Evolutionary conservation across 768 basidiomycete species (phyloP).

Genomic region (Boletus edulis): DNA sequence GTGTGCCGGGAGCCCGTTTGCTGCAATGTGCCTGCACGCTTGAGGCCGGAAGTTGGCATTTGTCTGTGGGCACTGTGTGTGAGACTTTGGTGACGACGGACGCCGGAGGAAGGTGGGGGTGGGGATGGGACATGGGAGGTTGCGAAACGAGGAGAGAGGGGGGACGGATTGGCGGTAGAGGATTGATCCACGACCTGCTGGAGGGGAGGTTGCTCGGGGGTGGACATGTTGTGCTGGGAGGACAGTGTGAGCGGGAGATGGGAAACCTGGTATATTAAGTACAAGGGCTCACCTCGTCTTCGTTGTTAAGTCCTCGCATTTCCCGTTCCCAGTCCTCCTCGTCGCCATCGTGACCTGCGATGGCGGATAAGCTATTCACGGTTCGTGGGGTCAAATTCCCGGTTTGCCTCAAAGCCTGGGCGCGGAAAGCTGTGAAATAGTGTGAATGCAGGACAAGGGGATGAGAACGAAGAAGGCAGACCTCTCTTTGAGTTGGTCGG

Average conservation of each 20-base stretch:
- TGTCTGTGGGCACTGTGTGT: conserved; percentile 65
- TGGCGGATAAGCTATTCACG: conserved; percentile 80
- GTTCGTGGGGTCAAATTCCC: conserved; percentile 68
- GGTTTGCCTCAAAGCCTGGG: conserved; percentile 46
- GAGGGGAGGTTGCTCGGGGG: conserved; percentile 34
- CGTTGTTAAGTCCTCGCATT: conserved; percentile 53
- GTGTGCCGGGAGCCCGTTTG: conserved; percentile 42
- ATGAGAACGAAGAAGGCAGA: conserved; percentile 28
- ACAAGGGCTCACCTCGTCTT: conserved; percentile 57
- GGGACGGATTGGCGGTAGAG: conserved; percentile 41
- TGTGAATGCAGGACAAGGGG: neutral
- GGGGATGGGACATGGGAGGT: conserved; percentile 59
- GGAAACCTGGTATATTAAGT: neutral
- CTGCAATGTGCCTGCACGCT: conserved; percentile 70
- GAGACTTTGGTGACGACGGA: conserved; percentile 78
- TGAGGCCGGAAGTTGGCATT: conserved; percentile 53
- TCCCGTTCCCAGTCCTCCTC: conserved; percentile 85
- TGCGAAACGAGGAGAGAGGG: conserved; percentile 62
- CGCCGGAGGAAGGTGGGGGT: conserved; percentile 65
- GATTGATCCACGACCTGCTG: conserved; percentile 52
- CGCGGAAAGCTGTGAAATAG: conserved; percentile 47
- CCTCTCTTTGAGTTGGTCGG: conserved; percentile 80
- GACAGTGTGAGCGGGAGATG: neutral
- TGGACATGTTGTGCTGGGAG: conserved; percentile 23
- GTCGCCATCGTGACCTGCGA: conserved; percentile 83